phyloP scores from a whole-genome alignment of 1,139 yeast species.

The Kodamaea alishanica region DNA sequence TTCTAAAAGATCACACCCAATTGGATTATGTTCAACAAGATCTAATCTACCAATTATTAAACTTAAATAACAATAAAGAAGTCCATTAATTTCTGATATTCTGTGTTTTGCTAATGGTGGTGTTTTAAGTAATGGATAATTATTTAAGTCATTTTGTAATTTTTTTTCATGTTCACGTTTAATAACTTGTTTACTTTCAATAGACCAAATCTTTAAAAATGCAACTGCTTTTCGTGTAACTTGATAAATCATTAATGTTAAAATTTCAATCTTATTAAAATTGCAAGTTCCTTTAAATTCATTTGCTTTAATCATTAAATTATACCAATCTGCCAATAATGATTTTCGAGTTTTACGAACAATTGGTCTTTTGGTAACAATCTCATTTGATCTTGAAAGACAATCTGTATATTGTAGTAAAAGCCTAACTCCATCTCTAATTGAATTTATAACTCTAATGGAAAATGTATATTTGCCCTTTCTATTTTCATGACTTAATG shows the following conservation, averaged over 20 bases:
- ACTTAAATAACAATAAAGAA: conserved; percentile 68
- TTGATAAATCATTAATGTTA: conserved; percentile 70
- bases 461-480: conserved; percentile 46
- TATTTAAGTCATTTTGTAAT: conserved; percentile 38
- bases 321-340: conserved; percentile 87
- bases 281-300: conserved; percentile 73
- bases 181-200: conserved; percentile 47
- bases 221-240: conserved; percentile 69
- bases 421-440: conserved; percentile 81
- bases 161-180: conserved; percentile 36
- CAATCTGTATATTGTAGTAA: conserved; percentile 78
- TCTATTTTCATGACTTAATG: conserved; percentile 48
- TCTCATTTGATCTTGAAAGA: conserved; percentile 75
- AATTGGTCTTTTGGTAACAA: conserved; percentile 66
- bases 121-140: conserved; percentile 40
- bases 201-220: conserved; percentile 73
- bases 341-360: conserved; percentile 75
- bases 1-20: conserved; percentile 66
- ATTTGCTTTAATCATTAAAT: conserved; percentile 80
- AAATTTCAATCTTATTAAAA: conserved; percentile 60
- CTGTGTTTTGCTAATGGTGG: conserved; percentile 73
- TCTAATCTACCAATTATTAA: conserved; percentile 70
- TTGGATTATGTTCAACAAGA: conserved; percentile 66
- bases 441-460: conserved; percentile 37
- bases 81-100: conserved; percentile 69